These are phyloP conservation scores for Fomitiporia mediterranea DNA, from an alignment of 1,284 basidiomycete species.

Conservation along the genomic window DNA sequence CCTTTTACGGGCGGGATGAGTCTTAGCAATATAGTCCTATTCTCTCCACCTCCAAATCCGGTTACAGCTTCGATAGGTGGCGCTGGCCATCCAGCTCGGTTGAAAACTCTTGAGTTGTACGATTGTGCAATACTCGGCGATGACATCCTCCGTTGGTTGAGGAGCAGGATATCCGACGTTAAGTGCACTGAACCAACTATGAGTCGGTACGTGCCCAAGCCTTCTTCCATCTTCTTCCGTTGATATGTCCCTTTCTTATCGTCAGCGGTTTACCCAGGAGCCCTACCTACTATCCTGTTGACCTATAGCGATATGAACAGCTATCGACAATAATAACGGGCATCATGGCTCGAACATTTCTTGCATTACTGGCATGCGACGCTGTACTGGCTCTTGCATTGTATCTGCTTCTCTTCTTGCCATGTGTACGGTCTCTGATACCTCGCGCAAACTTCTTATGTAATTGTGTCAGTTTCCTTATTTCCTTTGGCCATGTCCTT, in stretches of 20 bases:
- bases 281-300: constrained; percentile 8
- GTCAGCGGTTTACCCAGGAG: constrained; percentile 4
- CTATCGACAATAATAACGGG: too few relatives aligned
- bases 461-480: too few relatives aligned
- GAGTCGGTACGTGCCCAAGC: neutral
- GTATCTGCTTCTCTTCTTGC: too few relatives aligned
- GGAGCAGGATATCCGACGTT: constrained; percentile 52
- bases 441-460: too few relatives aligned
- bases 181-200: constrained; percentile 47
- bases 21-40: constrained; percentile 35
- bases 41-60: neutral
- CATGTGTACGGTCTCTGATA: too few relatives aligned
- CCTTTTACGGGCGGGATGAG: constrained; percentile 16
- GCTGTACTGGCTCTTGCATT: too few relatives aligned
- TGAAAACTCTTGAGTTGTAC: constrained; percentile 55
- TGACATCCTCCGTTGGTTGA: constrained; percentile 63
- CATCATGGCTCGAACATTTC: too few relatives aligned
- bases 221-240: neutral
- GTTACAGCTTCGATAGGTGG: too few relatives aligned
- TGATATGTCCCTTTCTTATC: neutral
- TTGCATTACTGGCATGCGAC: too few relatives aligned
- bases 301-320: too few relatives aligned
- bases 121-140: constrained; percentile 58
- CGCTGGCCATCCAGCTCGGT: constrained; percentile 25
- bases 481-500: too few relatives aligned